Percentiles rank a stretch among this genome's conserved stretches.
phyloP scores from a whole-genome alignment of 225 moss, liverwort and hornwort species.

The Straminergon stramineum region DNA sequence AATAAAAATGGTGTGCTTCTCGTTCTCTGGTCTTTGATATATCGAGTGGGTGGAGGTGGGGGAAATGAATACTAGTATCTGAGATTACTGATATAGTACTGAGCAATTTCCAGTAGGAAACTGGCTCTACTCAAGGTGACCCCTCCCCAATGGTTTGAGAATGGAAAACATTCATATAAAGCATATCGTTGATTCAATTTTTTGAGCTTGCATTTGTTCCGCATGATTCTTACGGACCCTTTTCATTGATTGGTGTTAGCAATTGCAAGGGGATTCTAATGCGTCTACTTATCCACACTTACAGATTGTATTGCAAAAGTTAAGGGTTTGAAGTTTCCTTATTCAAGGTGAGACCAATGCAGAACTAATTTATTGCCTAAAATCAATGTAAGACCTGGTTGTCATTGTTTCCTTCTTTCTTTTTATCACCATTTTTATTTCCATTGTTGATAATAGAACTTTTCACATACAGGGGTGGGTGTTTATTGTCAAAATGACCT shows the following conservation, averaged over 20 bases:
- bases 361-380: neutral
- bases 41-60: too few relatives aligned
- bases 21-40: neutral
- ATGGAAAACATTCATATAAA: neutral
- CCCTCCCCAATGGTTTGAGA: neutral
- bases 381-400: neutral
- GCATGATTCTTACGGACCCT: neutral
- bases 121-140: neutral
- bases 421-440: neutral
- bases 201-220: neutral
- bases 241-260: neutral
- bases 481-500: neutral
- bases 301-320: neutral
- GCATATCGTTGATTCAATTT: too few relatives aligned
- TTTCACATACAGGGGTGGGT: neutral
- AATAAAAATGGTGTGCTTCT: neutral
- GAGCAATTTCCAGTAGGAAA: neutral
- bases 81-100: neutral
- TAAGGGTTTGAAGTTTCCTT: neutral
- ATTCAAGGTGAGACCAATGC: too few relatives aligned
- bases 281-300: neutral
- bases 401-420: neutral
- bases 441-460: neutral
- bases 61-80: neutral
- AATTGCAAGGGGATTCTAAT: neutral